Evolutionary conservation across 345 rosid genomes (phyloP).

Genomic region (Rhodomyrtus tomentosa): DNA sequence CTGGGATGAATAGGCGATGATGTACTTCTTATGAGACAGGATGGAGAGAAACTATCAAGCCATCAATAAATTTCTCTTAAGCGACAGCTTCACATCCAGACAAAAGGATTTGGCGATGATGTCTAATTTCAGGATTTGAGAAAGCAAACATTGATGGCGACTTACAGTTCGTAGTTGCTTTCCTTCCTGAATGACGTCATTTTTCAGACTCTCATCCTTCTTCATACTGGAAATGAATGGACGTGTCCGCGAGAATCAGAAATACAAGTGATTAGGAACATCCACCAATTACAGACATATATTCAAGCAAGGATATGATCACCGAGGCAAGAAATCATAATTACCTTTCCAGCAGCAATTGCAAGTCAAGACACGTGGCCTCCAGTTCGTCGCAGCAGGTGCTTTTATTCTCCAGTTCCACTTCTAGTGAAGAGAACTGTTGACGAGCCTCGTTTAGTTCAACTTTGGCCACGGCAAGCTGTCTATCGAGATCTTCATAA

Average conservation of each 20-base stretch:
- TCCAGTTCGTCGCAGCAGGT: conserved; percentile 37
- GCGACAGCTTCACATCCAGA: background rate
- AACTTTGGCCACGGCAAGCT: conserved; percentile 16
- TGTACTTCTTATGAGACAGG: background rate
- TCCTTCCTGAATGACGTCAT: conserved; percentile 29
- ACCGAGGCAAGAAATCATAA: background rate
- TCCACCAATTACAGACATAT: background rate
- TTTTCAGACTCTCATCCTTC: conserved; percentile 15
- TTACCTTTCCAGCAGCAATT: conserved; percentile 45
- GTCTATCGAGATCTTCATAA: conserved; percentile 27
- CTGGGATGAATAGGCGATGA: background rate
- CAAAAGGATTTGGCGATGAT: background rate
- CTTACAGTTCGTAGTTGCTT: conserved; percentile 61
- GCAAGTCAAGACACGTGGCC: conserved; percentile 31
- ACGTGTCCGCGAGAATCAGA: background rate
- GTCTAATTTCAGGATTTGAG: background rate
- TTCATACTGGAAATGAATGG: conserved; percentile 30
- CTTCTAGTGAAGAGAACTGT: conserved; percentile 22
- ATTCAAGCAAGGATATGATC: background rate
- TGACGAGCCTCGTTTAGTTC: conserved; percentile 24
- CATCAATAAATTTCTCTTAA: background rate
- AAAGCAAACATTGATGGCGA: background rate
- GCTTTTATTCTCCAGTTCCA: conserved; percentile 27
- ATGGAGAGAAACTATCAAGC: background rate
- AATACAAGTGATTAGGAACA: background rate